These are phyloP conservation scores for Craterostigma plantagineum DNA, from an alignment of 257 asterid species.

Conservation along the genomic window DNA sequence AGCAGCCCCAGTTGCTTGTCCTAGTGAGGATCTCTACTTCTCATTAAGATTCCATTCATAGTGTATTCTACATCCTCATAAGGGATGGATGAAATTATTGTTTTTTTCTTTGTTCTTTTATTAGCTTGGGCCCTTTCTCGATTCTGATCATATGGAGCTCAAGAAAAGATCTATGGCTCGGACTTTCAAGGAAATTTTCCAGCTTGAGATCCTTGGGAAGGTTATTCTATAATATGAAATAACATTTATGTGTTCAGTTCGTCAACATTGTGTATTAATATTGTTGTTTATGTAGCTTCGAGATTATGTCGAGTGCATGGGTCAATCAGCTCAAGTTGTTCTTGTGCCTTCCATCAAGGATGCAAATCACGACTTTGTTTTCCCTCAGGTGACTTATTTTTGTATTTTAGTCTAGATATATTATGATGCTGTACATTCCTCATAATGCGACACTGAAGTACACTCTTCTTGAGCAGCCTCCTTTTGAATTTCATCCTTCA, in stretches of 20 bases:
- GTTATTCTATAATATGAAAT: conserved; percentile 20
- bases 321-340: conserved; percentile 60
- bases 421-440: not conserved
- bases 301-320: conserved; percentile 93
- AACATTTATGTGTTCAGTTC: too few relatives aligned
- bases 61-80: not conserved
- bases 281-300: conserved; percentile 38
- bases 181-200: conserved; percentile 65
- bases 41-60: not conserved
- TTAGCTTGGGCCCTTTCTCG: conserved; percentile 87
- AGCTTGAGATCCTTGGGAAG: conserved; percentile 65
- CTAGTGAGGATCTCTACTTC: conserved; percentile 29
- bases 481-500: conserved; percentile 39
- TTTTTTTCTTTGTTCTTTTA: conserved; percentile 17
- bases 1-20: conserved; percentile 85
- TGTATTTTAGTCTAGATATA: not conserved
- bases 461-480: conserved; percentile 48
- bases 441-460: conserved; percentile 1
- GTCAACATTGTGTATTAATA: too few relatives aligned
- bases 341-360: conserved; percentile 84
- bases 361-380: conserved; percentile 87
- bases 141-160: conserved; percentile 81
- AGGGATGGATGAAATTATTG: too few relatives aligned
- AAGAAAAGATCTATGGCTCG: conserved; percentile 44
- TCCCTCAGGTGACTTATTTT: conserved; percentile 58